Evolutionary conservation across 768 basidiomycete species (phyloP), one percentile per base, ranked within the genome.

Genomic region (Steccherinum ochraceum): DNA sequence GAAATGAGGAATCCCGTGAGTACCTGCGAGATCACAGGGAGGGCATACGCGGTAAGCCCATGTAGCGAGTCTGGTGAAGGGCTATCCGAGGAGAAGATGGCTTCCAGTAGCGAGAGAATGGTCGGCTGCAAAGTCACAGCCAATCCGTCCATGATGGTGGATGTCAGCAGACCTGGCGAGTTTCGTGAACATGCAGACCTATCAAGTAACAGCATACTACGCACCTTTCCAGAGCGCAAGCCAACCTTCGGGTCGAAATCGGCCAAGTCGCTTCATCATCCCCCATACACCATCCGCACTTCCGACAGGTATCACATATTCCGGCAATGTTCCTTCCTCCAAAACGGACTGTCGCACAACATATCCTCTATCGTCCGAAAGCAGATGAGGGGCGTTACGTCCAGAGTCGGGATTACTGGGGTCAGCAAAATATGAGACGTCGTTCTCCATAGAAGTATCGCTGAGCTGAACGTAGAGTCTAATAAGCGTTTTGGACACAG

Each of bases 221-320:
- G 47, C 59, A 89, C 92, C 93, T 78, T 99, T 99, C 92, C 93
- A 96, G 12, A 97, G 69, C 0, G 86, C 81, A 18, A 90, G 68
- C 83, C 89, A 90, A 1, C 95, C 95, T 67, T 98, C 95, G 2
- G 81, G 77, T 56, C 83, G 79, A 68, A 92, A 94, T 25, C 81
- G 72, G 1, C 83, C 81, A 27, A 95, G 71, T 26, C 84, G 83
- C 59, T 89, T 87, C 58, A 97, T 93, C 94, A 98, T 97, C 12
- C 85, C 86, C 93, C 90, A 95, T 2, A 93, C 85, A 11, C 93
- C 91, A 51, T 83, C 79, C 2, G 82, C 85, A 50, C 83, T 86
- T 41, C 89, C 89, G 3, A 91, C 83, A 5, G 93, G 89, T 53
- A 95, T 85, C 43, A 91, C 79, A 62, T 88, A 91, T 58, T 90